Evolutionary conservation across 2,329 filamentous ascomycete genomes (phyloP).

Genomic region (Beauveria sp.): DNA sequence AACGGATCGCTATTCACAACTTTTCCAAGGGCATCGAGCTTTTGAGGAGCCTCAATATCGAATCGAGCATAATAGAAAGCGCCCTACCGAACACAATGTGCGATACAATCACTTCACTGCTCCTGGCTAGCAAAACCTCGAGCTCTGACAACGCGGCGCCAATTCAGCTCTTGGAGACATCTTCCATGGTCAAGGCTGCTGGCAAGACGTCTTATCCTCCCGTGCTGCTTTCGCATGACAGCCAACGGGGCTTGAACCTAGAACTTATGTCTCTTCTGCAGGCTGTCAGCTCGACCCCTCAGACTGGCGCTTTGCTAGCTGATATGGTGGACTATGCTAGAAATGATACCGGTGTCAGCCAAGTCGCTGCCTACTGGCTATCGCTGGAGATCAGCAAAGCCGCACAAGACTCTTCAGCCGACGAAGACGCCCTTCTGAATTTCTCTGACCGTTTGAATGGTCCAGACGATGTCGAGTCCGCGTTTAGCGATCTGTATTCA

Average conservation of each 20-base stretch:
- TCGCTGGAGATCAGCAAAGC: constrained; percentile 63
- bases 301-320: constrained; percentile 52
- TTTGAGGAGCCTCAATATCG: constrained; percentile 53
- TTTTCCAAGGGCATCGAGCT: constrained; percentile 67
- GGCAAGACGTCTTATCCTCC: constrained; percentile 42
- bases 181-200: constrained; percentile 12
- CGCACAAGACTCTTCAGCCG: constrained; percentile 40
- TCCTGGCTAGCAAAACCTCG: constrained; percentile 19
- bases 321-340: constrained; percentile 59
- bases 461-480: constrained; percentile 35
- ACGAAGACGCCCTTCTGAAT: constrained; percentile 61
- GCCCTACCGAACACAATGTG: constrained; percentile 61
- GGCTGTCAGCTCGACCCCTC: constrained; percentile 47
- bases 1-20: constrained; percentile 64
- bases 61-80: constrained; percentile 59
- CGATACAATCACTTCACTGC: constrained; percentile 57
- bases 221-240: constrained; percentile 55
- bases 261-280: constrained; percentile 52
- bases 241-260: constrained; percentile 53
- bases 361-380: constrained; percentile 73
- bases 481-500: constrained; percentile 60
- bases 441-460: constrained; percentile 30
- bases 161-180: constrained; percentile 19
- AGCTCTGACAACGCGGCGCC: constrained; percentile 14
- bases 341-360: constrained; percentile 47